phyloP scores from a whole-genome alignment of 306 rosid species.

The Gynostemma pentaphyllum region DNA sequence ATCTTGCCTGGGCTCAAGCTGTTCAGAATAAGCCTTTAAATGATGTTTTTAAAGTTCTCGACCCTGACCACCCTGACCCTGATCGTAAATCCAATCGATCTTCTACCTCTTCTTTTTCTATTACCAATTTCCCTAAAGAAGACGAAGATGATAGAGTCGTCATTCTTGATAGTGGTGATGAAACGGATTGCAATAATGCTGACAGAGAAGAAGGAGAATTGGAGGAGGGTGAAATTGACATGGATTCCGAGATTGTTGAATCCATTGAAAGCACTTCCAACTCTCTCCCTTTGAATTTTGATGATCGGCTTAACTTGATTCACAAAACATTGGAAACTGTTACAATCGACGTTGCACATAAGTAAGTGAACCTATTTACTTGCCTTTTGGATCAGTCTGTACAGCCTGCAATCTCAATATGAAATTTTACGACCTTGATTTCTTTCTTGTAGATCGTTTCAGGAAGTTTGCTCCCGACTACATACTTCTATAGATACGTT shows the following conservation, averaged over 20 bases:
- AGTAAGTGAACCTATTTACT: constrained; percentile 47
- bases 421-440: background rate
- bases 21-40: constrained; percentile 88
- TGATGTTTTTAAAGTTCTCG: constrained; percentile 58
- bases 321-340: constrained; percentile 38
- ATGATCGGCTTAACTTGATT: constrained; percentile 15
- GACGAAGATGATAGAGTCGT: constrained; percentile 21
- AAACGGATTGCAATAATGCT: constrained; percentile 18
- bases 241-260: constrained; percentile 35
- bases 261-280: background rate
- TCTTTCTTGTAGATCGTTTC: constrained; percentile 59
- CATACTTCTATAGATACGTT: constrained; percentile 31
- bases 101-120: constrained; percentile 14
- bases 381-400: constrained; percentile 12
- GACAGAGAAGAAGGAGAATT: constrained; percentile 88
- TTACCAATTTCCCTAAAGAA: constrained; percentile 9
- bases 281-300: constrained; percentile 10
- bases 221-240: constrained; percentile 99
- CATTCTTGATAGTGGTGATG: constrained; percentile 30
- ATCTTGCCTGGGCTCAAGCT: constrained; percentile 92
- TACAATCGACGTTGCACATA: constrained; percentile 40
- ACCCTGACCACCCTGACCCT: constrained; percentile 38
- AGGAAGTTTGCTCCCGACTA: constrained; percentile 42
- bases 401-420: background rate
- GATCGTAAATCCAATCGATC: constrained; percentile 27